These are phyloP conservation scores for Perkinsus marinus DNA, from an alignment of 169 alveolate species.

Conservation along the genomic window DNA sequence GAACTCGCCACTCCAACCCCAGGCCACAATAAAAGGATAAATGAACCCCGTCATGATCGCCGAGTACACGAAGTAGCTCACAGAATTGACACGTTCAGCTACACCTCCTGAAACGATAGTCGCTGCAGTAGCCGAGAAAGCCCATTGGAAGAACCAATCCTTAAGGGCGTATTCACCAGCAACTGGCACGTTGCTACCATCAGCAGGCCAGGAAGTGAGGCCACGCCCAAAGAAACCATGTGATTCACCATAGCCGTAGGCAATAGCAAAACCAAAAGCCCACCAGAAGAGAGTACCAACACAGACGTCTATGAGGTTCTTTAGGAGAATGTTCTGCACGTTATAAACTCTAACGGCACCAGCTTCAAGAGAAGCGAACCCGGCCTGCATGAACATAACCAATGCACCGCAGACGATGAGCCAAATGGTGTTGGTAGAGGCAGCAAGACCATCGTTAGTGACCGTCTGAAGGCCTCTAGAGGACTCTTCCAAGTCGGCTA, in stretches of 20 bases:
- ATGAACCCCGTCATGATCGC: conserved; percentile 2
- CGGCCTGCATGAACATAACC: not conserved
- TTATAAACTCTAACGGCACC: not conserved
- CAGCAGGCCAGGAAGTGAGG: not conserved
- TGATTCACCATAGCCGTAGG: not conserved
- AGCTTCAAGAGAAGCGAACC: not conserved
- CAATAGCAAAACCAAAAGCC: not conserved
- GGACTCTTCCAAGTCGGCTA: too few species aligned
- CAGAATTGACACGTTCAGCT: conserved; percentile 13
- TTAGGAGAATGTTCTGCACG: not conserved
- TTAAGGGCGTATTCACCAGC: not conserved
- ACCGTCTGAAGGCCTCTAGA: too few species aligned
- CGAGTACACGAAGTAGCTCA: not conserved
- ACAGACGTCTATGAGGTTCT: not conserved
- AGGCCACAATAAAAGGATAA: conserved; percentile 5
- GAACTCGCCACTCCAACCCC: conserved; percentile 15
- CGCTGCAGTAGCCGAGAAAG: conserved; percentile 8
- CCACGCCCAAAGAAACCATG: not conserved
- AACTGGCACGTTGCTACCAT: not conserved
- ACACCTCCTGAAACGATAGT: conserved; percentile 22
- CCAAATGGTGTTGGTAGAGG: not conserved
- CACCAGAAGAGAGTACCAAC: not conserved
- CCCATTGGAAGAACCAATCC: conserved; percentile 15
- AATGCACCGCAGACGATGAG: not conserved
- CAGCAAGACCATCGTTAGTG: too few species aligned